Evolutionary conservation across 345 rosid species (phyloP).

Genomic region (Nasturtium officinale): DNA sequence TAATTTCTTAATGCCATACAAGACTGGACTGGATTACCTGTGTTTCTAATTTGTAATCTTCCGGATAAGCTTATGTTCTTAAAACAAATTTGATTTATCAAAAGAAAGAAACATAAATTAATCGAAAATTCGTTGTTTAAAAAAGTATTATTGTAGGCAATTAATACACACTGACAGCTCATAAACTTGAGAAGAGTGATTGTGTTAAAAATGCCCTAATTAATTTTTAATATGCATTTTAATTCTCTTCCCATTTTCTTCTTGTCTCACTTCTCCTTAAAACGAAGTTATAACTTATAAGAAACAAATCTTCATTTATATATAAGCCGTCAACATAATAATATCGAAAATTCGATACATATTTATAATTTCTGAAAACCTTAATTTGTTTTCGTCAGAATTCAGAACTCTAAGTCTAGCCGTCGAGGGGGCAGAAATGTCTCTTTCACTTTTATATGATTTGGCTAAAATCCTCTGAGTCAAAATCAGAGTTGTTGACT

Average conservation of each 20-base stretch:
- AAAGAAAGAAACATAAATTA: neutral
- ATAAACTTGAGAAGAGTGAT: constrained; percentile 15
- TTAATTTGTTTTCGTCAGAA: neutral
- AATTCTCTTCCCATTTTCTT: constrained; percentile 37
- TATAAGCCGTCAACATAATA: neutral
- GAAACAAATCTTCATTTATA: too few relatives aligned
- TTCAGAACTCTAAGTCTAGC: neutral
- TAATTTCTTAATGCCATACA: too few relatives aligned
- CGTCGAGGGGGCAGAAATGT: neutral
- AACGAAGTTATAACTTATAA: neutral
- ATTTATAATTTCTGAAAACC: neutral
- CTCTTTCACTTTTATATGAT: neutral
- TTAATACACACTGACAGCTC: constrained; percentile 13
- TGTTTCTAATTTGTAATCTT: too few relatives aligned
- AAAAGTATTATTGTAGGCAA: neutral
- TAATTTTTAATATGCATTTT: constrained; percentile 5
- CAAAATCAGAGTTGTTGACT: neutral
- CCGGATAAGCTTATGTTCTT: too few relatives aligned
- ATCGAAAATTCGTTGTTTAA: neutral
- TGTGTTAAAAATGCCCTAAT: neutral
- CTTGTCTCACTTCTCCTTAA: constrained; percentile 29
- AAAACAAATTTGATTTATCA: too few relatives aligned
- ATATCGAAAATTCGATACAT: neutral
- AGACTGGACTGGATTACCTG: too few relatives aligned
- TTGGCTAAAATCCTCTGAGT: neutral